Percentiles rank a stretch among this genome's conserved stretches.
These are phyloP conservation scores for Cyberlindnera saturnus DNA, from an alignment of 805 yeast genomes.

Conservation along the genomic window DNA sequence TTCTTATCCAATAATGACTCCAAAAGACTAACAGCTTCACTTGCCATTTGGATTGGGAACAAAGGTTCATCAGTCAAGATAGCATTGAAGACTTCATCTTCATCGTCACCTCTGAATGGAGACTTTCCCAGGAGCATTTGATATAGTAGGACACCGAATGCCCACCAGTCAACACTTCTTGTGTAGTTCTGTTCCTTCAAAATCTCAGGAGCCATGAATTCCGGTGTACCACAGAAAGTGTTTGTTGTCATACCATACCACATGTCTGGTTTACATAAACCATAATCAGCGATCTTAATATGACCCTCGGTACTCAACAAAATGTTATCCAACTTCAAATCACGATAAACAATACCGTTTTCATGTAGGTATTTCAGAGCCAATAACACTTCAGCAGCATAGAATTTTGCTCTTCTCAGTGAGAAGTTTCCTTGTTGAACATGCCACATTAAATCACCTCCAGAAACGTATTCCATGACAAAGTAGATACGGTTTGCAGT, in stretches of 20 bases:
- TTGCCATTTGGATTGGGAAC: constrained; percentile 95
- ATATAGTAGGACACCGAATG: constrained; percentile 91
- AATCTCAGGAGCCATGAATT: constrained; percentile 98
- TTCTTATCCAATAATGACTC: constrained; percentile 90
- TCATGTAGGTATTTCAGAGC: constrained; percentile 93
- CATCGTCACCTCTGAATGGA: constrained; percentile 96
- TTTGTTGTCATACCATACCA: constrained; percentile 80
- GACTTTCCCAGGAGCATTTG: constrained; percentile 96
- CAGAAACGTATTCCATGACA: constrained; percentile 97
- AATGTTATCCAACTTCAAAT: constrained; percentile 91
- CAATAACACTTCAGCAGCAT: constrained; percentile 91
- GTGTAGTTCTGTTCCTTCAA: constrained; percentile 88
- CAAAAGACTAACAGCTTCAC: constrained; percentile 89
- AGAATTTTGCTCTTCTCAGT: constrained; percentile 88
- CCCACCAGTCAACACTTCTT: constrained; percentile 99
- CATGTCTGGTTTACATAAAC: constrained; percentile 93
- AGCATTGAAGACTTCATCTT: constrained; percentile 95
- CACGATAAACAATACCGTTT: constrained; percentile 93
- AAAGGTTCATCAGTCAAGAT: constrained; percentile 93
- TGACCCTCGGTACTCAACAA: constrained; percentile 87
- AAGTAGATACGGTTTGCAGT: constrained; percentile 96
- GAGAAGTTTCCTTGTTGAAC: constrained; percentile 89
- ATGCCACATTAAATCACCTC: constrained; percentile 99
- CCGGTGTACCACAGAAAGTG: constrained; percentile 99
- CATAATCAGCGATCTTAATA: constrained; percentile 95